These are phyloP conservation scores for Salinomyces thailandicus DNA, from an alignment of 2,329 filamentous ascomycete genomes.

Conservation along the genomic window DNA sequence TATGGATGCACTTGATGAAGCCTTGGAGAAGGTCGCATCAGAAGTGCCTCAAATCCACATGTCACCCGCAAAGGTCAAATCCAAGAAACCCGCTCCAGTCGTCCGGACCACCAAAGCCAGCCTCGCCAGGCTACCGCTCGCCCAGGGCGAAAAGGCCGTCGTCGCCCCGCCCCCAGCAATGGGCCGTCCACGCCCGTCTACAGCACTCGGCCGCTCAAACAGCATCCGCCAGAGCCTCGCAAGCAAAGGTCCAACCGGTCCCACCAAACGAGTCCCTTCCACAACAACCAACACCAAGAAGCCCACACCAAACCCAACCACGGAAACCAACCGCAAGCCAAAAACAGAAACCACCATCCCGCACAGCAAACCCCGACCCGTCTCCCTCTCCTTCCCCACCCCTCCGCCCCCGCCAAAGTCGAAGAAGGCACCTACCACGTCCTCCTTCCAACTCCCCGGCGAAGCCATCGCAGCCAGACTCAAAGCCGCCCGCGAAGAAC, in stretches of 20 bases:
- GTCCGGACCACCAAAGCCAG: slow-evolving; percentile 24
- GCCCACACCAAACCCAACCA: neutral
- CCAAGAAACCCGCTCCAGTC: slow-evolving; percentile 17
- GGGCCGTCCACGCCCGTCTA: slow-evolving; percentile 14
- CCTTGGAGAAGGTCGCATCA: slow-evolving; percentile 35
- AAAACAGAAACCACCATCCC: slow-evolving; percentile 21
- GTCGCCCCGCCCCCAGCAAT: slow-evolving; percentile 2
- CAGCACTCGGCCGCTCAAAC: slow-evolving; percentile 9
- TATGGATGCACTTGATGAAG: slow-evolving; percentile 43
- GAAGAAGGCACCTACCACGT: slow-evolving; percentile 38
- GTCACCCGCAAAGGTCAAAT: slow-evolving; percentile 21
- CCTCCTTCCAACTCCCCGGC: slow-evolving; percentile 43
- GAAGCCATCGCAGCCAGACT: slow-evolving; percentile 44
- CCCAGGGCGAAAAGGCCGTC: slow-evolving; percentile 8
- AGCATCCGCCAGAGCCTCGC: slow-evolving; percentile 5
- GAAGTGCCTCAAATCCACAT: slow-evolving; percentile 23
- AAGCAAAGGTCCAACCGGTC: neutral
- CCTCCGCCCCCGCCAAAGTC: slow-evolving; percentile 40
- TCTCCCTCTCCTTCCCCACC: slow-evolving; percentile 38
- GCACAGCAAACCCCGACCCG: slow-evolving; percentile 36
- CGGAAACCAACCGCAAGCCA: neutral
- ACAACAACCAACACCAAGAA: neutral
- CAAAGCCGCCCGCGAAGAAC: slow-evolving; percentile 36
- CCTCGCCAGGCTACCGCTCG: slow-evolving; percentile 22
- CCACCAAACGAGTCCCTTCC: neutral